phyloP scores from a whole-genome alignment of 768 basidiomycete genomes.

The Suillus variegatus region DNA sequence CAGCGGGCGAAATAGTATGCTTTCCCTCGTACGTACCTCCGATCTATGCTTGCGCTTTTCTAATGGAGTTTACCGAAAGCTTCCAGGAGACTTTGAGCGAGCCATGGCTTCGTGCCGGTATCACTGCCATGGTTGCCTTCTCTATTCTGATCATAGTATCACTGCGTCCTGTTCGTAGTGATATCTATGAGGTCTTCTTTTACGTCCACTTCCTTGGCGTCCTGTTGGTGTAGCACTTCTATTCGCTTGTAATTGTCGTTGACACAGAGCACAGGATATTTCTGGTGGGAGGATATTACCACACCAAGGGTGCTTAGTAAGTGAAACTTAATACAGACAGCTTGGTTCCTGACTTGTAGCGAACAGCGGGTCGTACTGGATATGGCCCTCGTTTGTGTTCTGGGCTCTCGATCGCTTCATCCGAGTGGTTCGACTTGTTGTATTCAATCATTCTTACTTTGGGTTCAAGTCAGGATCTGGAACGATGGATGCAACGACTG shows the following conservation, averaged over 20 bases:
- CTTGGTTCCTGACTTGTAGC: constrained; percentile 2
- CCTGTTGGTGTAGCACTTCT: constrained; percentile 29
- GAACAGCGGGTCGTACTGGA: constrained; percentile 31
- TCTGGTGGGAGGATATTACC: constrained; percentile 40
- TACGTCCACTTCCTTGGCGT: constrained; percentile 44
- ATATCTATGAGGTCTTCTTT: constrained; percentile 53
- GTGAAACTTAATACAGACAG: constrained; percentile 27
- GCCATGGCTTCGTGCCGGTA: constrained; percentile 31
- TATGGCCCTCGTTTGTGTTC: constrained; percentile 54
- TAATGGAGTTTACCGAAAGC: constrained; percentile 8
- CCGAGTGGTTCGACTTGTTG: constrained; percentile 42
- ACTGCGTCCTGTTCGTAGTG: constrained; percentile 50
- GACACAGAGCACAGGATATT: constrained; percentile 19
- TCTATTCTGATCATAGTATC: constrained; percentile 44
- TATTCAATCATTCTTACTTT: constrained; percentile 43
- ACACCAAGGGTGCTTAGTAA: constrained; percentile 35
- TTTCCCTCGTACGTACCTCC: constrained; percentile 8
- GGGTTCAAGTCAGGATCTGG: constrained; percentile 20
- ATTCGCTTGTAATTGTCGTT: neutral
- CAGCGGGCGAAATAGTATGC: constrained; percentile 22
- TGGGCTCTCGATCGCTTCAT: constrained; percentile 56
- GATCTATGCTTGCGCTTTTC: neutral
- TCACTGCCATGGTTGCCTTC: constrained; percentile 39
- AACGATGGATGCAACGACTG: constrained; percentile 38
- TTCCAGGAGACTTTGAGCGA: neutral